Percentiles rank a stretch among this genome's conserved stretches.
Evolutionary conservation across 2,329 filamentous ascomycete species (phyloP).

Genomic region (Aspergillus pseudonomiae): DNA sequence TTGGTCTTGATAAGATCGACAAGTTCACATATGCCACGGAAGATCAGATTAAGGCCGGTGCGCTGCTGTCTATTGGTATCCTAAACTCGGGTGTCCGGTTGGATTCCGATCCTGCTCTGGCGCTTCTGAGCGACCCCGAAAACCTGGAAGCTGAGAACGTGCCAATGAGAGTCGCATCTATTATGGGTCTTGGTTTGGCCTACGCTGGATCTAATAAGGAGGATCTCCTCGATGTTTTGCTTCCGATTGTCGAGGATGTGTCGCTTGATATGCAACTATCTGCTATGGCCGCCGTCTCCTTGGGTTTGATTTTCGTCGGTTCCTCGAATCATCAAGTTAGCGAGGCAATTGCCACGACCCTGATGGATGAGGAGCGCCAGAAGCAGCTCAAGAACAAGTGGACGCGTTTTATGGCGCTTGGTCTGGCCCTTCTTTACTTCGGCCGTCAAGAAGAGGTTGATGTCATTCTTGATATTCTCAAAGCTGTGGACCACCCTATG

Average conservation of each 20-base stretch:
- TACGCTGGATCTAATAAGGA: constrained; percentile 95
- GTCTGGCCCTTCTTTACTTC: constrained; percentile 91
- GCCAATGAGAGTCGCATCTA: constrained; percentile 76
- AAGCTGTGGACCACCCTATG: constrained; percentile 96
- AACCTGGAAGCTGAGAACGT: constrained; percentile 79
- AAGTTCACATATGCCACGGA: constrained; percentile 87
- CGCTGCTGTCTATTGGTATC: constrained; percentile 90
- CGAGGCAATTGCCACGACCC: constrained; percentile 86
- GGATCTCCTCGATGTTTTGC: constrained; percentile 78
- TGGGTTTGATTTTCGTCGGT: constrained; percentile 89
- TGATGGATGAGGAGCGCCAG: constrained; percentile 91
- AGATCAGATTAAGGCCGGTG: constrained; percentile 84
- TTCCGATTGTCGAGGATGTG: constrained; percentile 85
- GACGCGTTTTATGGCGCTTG: constrained; percentile 94
- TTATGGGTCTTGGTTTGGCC: constrained; percentile 93
- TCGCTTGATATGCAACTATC: constrained; percentile 91
- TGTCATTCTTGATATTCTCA: constrained; percentile 92
- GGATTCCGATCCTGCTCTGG: constrained; percentile 87
- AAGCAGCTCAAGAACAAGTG: constrained; percentile 95
- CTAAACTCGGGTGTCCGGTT: constrained; percentile 90
- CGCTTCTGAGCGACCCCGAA: constrained; percentile 77
- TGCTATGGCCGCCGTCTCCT: constrained; percentile 89
- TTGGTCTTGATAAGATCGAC: constrained; percentile 89
- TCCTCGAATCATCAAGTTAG: constrained; percentile 89
- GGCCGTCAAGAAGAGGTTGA: constrained; percentile 98